These are phyloP conservation scores for Suillus americanus DNA, from an alignment of 768 basidiomycete genomes.

Conservation along the genomic window DNA sequence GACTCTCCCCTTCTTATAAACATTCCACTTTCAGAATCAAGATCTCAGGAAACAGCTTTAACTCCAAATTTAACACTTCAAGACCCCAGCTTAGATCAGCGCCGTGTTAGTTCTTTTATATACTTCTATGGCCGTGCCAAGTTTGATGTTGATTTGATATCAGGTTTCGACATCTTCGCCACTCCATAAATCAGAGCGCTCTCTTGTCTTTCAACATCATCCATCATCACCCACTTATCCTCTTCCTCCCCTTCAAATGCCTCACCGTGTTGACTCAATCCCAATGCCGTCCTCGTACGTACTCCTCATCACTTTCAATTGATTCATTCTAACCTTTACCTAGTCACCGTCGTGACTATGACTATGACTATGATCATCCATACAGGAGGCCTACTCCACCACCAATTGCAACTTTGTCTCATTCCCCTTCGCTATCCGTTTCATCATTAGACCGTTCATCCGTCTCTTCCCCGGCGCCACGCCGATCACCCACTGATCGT, in stretches of 20 bases:
- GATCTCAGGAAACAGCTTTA: slow-evolving; percentile 34
- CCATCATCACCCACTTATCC: slow-evolving; percentile 15
- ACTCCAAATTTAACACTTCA: slow-evolving; percentile 33
- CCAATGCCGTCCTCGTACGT: slow-evolving; percentile 35
- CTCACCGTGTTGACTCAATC: slow-evolving; percentile 48
- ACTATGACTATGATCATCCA: slow-evolving; percentile 40
- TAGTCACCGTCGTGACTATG: slow-evolving; percentile 38
- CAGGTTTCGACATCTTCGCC: slow-evolving; percentile 36
- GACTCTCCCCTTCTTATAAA: slow-evolving; percentile 11
- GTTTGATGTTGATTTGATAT: slow-evolving; percentile 40
- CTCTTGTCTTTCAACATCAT: slow-evolving; percentile 18
- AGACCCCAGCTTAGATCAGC: slow-evolving; percentile 32
- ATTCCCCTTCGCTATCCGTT: slow-evolving; percentile 61
- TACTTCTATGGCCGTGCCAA: slow-evolving; percentile 33
- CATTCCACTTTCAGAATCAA: slow-evolving; percentile 24
- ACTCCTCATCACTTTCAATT: slow-evolving; percentile 12
- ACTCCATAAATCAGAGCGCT: slow-evolving; percentile 37
- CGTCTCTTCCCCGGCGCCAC: slow-evolving; percentile 56
- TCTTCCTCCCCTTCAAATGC: slow-evolving; percentile 38
- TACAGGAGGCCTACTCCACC: slow-evolving; percentile 45
- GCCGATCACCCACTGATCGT: slow-evolving; percentile 39
- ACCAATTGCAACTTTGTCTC: slow-evolving; percentile 49
- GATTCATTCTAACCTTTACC: slow-evolving; percentile 25
- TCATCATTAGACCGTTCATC: slow-evolving; percentile 62
- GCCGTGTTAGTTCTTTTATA: slow-evolving; percentile 36